Percentiles rank a stretch among this genome's conserved stretches.
These are phyloP conservation scores for Collybia nuda DNA, from an alignment of 768 basidiomycete species.

Conservation along the genomic window DNA sequence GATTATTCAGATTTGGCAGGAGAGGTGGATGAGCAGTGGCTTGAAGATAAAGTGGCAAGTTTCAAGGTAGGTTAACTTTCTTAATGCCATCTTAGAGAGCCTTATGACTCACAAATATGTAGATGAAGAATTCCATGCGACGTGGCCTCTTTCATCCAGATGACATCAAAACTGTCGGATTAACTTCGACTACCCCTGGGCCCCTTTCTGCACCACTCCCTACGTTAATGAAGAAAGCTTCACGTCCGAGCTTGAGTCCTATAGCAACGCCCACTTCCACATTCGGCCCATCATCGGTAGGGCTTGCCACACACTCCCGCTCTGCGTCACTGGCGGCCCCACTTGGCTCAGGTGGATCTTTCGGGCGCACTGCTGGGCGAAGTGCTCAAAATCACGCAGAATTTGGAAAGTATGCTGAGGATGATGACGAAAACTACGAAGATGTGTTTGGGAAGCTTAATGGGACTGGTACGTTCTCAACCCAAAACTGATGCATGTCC, in stretches of 20 bases:
- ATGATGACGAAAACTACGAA: constrained; percentile 89
- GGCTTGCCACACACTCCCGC: constrained; percentile 44
- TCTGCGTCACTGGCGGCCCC: constrained; percentile 56
- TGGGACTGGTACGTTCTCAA: constrained; percentile 53
- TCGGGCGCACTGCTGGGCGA: constrained; percentile 66
- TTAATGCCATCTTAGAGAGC: background rate
- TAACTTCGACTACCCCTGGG: constrained; percentile 50
- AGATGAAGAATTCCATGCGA: constrained; percentile 73
- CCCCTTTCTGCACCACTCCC: constrained; percentile 73
- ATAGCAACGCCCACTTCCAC: constrained; percentile 27
- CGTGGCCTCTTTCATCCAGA: constrained; percentile 85
- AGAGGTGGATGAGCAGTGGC: constrained; percentile 69
- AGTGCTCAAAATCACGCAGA: constrained; percentile 56
- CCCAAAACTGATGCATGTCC: background rate
- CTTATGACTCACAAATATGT: background rate
- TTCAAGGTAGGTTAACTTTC: constrained; percentile 60
- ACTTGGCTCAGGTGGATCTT: constrained; percentile 48
- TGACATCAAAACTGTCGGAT: constrained; percentile 77
- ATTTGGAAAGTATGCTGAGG: constrained; percentile 85
- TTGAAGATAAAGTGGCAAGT: constrained; percentile 80
- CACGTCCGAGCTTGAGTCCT: constrained; percentile 53
- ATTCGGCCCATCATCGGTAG: constrained; percentile 25
- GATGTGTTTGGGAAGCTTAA: constrained; percentile 88
- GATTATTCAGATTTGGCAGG: constrained; percentile 88
- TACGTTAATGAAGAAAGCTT: constrained; percentile 47